Conservation (phyloP, 805 yeast genomes). For the Barnettozyma botsteinii region DNA sequence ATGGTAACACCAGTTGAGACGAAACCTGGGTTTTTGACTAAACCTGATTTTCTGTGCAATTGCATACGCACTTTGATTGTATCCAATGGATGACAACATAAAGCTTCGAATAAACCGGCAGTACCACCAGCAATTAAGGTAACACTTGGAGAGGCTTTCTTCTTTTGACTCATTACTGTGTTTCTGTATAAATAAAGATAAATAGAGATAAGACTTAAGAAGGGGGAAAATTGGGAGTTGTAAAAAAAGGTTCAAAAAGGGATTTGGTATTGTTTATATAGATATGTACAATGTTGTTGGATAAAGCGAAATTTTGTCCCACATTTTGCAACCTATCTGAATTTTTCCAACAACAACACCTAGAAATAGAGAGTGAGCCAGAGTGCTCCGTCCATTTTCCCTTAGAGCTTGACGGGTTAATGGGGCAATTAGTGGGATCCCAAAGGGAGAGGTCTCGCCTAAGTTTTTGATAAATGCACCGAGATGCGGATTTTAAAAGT, state of each 20-base stretch:
- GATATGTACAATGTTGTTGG: too few relatives aligned
- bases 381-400: too few relatives aligned
- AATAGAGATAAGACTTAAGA: neutral
- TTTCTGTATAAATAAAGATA: neutral
- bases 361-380: too few relatives aligned
- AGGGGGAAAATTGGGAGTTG: too few relatives aligned
- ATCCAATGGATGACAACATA: constrained; percentile 96
- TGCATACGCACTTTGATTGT: constrained; percentile 98
- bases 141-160: constrained; percentile 41
- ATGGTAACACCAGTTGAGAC: constrained; percentile 74
- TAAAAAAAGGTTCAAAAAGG: neutral
- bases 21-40: constrained; percentile 77
- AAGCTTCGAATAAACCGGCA: constrained; percentile 96
- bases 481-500: too few relatives aligned
- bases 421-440: too few relatives aligned
- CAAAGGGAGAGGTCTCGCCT: too few relatives aligned
- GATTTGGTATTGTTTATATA: neutral
- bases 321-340: too few relatives aligned
- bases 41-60: constrained; percentile 64
- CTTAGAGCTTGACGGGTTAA: too few relatives aligned
- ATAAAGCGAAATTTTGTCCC: neutral
- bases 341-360: neutral
- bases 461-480: too few relatives aligned
- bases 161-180: constrained; percentile 21
- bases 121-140: constrained; percentile 91